Conservation (phyloP, 1,139 yeast genomes). For the Candida sojae region DNA sequence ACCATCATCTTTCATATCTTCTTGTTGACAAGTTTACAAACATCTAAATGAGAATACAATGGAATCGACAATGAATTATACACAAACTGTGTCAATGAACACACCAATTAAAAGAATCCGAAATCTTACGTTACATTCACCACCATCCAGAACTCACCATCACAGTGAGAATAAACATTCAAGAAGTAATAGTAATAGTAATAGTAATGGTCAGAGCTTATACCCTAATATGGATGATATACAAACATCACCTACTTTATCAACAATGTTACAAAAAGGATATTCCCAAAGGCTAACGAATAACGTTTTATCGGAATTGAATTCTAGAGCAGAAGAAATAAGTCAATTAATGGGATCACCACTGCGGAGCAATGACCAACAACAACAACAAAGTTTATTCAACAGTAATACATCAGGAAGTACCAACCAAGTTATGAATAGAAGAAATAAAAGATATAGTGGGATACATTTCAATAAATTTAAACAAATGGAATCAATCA, state of each 20-base stretch:
- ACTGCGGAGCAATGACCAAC: background rate
- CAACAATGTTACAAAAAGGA: constrained; percentile 40
- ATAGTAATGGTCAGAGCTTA: constrained; percentile 7
- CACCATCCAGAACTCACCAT: constrained; percentile 16
- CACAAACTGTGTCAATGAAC: constrained; percentile 21
- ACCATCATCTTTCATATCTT: background rate
- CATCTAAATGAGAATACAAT: background rate
- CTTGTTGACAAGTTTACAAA: background rate
- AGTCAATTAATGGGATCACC: constrained; percentile 20
- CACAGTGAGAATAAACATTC: background rate
- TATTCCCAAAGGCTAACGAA: constrained; percentile 43
- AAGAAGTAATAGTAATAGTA: background rate
- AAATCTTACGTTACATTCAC: constrained; percentile 35
- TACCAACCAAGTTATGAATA: constrained; percentile 4
- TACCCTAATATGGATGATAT: constrained; percentile 20
- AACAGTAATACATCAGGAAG: background rate
- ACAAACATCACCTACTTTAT: constrained; percentile 10
- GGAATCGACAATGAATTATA: constrained; percentile 2
- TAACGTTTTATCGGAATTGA: constrained; percentile 44
- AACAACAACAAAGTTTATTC: background rate
- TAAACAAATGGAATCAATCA: constrained; percentile 44
- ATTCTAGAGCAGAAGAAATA: constrained; percentile 34
- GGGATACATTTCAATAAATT: constrained; percentile 36
- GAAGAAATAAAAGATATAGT: constrained; percentile 31
- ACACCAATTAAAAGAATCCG: constrained; percentile 46